Percentiles rank a stretch among this genome's conserved stretches.
These are phyloP conservation scores for Rhodotorula sp. DNA, from an alignment of 1,284 basidiomycete genomes.

Conservation along the genomic window DNA sequence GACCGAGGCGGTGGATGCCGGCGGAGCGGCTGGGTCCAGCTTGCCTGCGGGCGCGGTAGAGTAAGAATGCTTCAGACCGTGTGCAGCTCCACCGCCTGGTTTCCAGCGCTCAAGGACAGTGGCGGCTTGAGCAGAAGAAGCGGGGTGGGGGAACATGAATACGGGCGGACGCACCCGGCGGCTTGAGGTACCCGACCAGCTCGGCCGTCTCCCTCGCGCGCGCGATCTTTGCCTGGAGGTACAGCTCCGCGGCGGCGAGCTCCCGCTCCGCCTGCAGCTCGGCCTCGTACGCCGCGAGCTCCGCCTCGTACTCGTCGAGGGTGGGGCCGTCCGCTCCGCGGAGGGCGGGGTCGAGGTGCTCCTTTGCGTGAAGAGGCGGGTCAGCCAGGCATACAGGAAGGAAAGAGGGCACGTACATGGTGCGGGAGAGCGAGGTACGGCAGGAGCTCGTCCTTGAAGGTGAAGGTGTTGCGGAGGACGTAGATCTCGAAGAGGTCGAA, in stretches of 20 bases:
- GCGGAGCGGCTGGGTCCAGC: neutral
- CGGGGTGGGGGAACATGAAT: no score
- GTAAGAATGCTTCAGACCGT: no score
- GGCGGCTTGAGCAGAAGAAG: no score
- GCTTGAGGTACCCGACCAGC: constrained; percentile 30
- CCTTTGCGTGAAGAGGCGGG: constrained; percentile 9
- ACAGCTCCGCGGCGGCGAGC: constrained; percentile 31
- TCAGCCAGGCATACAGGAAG: neutral
- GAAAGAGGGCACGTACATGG: constrained; percentile 19
- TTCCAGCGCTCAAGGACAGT: no score
- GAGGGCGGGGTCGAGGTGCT: constrained; percentile 25
- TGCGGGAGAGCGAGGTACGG: constrained; percentile 43
- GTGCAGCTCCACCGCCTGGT: no score
- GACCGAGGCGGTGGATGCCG: constrained; percentile 7
- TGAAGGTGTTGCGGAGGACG: constrained; percentile 46
- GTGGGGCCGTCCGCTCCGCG: constrained; percentile 24
- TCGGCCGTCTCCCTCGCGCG: constrained; percentile 18
- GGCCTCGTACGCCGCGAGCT: constrained; percentile 37
- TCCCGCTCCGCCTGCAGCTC: constrained; percentile 37
- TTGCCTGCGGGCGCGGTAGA: neutral
- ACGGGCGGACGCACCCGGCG: constrained; percentile 22
- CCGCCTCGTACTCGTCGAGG: constrained; percentile 41
- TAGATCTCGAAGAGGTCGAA: constrained; percentile 46
- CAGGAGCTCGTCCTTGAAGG: constrained; percentile 31
- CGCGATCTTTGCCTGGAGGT: constrained; percentile 22